Conservation (phyloP, 148 eudicot genomes). For the Mesembryanthemum crystallinum region DNA sequence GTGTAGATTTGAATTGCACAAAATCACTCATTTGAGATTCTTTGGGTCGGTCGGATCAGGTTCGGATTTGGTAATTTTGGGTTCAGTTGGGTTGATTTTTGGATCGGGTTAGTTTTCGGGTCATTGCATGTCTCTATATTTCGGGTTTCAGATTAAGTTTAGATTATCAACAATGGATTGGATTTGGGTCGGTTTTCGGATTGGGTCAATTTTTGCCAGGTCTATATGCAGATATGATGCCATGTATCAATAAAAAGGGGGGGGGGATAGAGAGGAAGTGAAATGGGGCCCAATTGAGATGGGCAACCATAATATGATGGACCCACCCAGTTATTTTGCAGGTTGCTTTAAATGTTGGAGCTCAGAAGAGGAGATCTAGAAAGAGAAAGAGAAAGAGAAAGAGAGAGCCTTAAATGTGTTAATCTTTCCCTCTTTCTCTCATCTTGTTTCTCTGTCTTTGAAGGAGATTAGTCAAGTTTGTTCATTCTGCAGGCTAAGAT, state of each 20-base stretch:
- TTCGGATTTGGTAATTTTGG: no score
- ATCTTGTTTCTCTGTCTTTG: not conserved
- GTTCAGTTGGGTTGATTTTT: no score
- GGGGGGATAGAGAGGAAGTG: not conserved
- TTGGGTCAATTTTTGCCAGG: slow-evolving; percentile 7
- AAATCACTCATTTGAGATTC: no score
- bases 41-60: no score
- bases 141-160: no score
- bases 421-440: not conserved
- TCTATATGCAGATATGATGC: not conserved
- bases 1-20: no score
- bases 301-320: slow-evolving; percentile 31
- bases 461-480: slow-evolving; percentile 16
- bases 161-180: no score
- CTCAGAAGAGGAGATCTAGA: not conserved
- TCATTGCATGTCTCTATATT: no score
- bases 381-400: no score
- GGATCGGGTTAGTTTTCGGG: no score
- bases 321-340: slow-evolving; percentile 26
- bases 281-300: slow-evolving; percentile 9
- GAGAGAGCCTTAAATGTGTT: slow-evolving; percentile 9
- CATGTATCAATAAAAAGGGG: not conserved
- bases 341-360: slow-evolving; percentile 16
- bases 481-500: slow-evolving; percentile 1
- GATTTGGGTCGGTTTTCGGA: slow-evolving; percentile 8